phyloP scores from a whole-genome alignment of 164 flowering plant species.

The Umbellularia californica region DNA sequence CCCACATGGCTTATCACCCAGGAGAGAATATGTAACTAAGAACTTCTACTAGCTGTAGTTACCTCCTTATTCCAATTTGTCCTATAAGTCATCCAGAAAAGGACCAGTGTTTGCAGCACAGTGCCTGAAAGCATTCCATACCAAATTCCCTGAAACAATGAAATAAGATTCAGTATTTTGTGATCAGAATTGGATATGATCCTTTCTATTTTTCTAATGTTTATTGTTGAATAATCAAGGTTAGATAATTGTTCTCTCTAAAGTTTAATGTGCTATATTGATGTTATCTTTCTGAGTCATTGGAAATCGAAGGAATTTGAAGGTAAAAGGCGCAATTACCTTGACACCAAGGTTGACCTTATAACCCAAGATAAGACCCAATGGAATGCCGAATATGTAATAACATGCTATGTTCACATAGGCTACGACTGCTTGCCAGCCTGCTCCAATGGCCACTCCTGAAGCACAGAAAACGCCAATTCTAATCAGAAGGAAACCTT shows the following conservation, averaged over 20 bases:
- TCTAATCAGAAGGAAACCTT: background rate
- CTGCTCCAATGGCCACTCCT: constrained; percentile 85
- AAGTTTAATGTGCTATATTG: background rate
- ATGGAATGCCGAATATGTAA: constrained; percentile 57
- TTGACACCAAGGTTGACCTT: constrained; percentile 37
- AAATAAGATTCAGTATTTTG: background rate
- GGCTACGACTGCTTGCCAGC: constrained; percentile 76
- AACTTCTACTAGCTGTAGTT: background rate
- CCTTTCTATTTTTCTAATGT: background rate
- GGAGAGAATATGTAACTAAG: no score
- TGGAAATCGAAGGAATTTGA: background rate
- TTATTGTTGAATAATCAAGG: background rate
- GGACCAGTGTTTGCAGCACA: constrained; percentile 41
- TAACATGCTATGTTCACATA: constrained; percentile 65
- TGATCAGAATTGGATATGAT: background rate
- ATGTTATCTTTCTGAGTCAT: no score
- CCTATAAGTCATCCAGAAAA: constrained; percentile 38
- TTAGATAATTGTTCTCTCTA: background rate
- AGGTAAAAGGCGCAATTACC: constrained; percentile 23
- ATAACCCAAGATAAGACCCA: constrained; percentile 56
- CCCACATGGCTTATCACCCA: no score
- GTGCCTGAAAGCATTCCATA: constrained; percentile 60
- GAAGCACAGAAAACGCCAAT: background rate
- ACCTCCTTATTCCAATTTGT: constrained; percentile 77
- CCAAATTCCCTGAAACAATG: constrained; percentile 62